Base-by-base conservation (phyloP, 345 rosid species). In the Lepidium aucheri region DNA sequence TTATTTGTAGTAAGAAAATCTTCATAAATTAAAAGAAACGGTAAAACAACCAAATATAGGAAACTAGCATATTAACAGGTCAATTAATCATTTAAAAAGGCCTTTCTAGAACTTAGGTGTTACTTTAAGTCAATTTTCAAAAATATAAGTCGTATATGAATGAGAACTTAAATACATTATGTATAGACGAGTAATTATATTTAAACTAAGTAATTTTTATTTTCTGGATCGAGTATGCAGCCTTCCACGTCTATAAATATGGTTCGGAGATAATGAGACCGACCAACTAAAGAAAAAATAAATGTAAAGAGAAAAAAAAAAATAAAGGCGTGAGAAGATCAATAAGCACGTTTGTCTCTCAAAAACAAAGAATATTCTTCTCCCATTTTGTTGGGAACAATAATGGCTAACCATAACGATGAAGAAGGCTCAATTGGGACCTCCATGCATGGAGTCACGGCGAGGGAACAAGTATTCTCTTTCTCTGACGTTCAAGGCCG, bases 381-480 rank as follows among this genome's bases (percentile, higher is more conserved):
- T 53, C 69, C 61, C 53, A 53, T 13, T 17, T 32, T 20, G 22
- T 33, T 65, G 53, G 60, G 70, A 52, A 65, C 41, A 64, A 45
- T 44, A 72, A 83, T 85, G 89, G 78, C 51, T 22, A 11, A 28
- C 50, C 69, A 45, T 3, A 47, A 53, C 20, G 44, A 58, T 14
- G 82, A 79, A 35, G 86, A 10, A 36, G 73, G 71, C 43, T 67
- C 63, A 5, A 45, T 67, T 22, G 88, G 86, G 2, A 83, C 80
- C 77, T 86, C 88, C 65, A 76, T 79, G 87, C 87, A 89, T 61
- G 87, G 86, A 55, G 83, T 78, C 1, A 78, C 93, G 0, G 93
- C 85, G 10, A 80, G 65, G 55, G 90, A 85, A 61, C 89, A 81
- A 67, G 60, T 75, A 3, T 84, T 84, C 41, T 83, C 90, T 60